Evolutionary conservation across 495 filamentous ascomycete genomes (phyloP).

Genomic region (Chaetomium fimeti): DNA sequence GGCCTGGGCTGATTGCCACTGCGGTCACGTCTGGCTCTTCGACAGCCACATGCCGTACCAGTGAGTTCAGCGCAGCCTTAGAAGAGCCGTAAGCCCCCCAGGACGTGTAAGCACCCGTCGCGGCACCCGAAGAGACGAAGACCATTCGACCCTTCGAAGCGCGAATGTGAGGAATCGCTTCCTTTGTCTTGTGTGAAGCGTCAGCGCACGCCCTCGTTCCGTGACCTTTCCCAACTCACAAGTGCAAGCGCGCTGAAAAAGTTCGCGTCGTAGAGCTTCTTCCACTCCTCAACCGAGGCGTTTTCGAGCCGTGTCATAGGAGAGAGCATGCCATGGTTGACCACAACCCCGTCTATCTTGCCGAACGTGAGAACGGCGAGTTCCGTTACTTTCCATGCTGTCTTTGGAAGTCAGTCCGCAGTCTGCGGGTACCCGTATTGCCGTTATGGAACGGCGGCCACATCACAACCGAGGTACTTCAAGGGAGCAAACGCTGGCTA

Average conservation of each 20-base stretch:
- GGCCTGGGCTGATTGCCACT: conserved; percentile 73
- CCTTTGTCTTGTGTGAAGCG: conserved; percentile 58
- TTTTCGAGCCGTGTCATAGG: conserved; percentile 73
- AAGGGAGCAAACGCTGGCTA: neutral
- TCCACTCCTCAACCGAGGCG: conserved; percentile 67
- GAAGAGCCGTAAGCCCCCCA: conserved; percentile 82
- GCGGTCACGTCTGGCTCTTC: conserved; percentile 78
- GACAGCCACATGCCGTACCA: conserved; percentile 65
- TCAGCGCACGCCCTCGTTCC: conserved; percentile 1
- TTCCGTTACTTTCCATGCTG: conserved; percentile 61
- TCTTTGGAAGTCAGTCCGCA: conserved; percentile 32
- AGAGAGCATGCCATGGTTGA: conserved; percentile 82
- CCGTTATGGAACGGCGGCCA: too few relatives aligned
- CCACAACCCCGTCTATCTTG: conserved; percentile 73
- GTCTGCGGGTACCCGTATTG: neutral
- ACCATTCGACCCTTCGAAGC: conserved; percentile 66
- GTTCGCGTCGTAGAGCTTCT: conserved; percentile 73
- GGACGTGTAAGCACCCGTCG: conserved; percentile 61
- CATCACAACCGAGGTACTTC: neutral
- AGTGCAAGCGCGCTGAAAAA: conserved; percentile 77
- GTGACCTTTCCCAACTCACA: conserved; percentile 49
- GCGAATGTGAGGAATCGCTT: conserved; percentile 69
- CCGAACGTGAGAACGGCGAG: conserved; percentile 64
- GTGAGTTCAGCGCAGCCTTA: conserved; percentile 87
- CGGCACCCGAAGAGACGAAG: conserved; percentile 75